Conservation (phyloP, 305 asterid genomes). For the Fraxinus dipetala region DNA sequence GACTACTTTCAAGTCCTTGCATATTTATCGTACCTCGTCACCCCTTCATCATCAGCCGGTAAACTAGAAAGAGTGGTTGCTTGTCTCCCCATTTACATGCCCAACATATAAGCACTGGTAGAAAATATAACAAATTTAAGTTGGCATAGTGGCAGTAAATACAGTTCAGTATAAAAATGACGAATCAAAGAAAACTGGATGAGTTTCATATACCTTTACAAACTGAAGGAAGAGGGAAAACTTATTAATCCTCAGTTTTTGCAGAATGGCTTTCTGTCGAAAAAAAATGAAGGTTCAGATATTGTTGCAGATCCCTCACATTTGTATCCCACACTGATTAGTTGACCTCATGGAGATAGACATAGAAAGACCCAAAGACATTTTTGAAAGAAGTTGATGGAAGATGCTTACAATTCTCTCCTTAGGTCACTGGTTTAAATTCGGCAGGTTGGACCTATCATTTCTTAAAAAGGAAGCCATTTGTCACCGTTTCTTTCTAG, state of each 20-base stretch:
- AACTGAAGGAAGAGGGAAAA: neutral
- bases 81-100: neutral
- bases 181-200: neutral
- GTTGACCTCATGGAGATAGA: neutral
- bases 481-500: neutral
- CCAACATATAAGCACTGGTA: neutral
- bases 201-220: neutral
- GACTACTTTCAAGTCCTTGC: neutral
- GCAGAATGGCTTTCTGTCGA: neutral
- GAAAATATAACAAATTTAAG: neutral
- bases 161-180: neutral
- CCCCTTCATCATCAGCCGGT: neutral
- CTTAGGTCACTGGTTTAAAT: neutral
- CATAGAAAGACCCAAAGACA: neutral
- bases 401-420: neutral
- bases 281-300: neutral
- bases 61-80: neutral
- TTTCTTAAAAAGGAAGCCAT: neutral
- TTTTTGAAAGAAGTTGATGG: neutral
- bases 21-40: neutral
- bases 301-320: neutral
- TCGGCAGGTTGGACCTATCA: neutral
- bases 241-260: neutral
- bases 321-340: neutral
- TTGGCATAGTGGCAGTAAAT: neutral